Conservation (phyloP, 129 eudicot genomes). For the Centaurea solstitialis region DNA sequence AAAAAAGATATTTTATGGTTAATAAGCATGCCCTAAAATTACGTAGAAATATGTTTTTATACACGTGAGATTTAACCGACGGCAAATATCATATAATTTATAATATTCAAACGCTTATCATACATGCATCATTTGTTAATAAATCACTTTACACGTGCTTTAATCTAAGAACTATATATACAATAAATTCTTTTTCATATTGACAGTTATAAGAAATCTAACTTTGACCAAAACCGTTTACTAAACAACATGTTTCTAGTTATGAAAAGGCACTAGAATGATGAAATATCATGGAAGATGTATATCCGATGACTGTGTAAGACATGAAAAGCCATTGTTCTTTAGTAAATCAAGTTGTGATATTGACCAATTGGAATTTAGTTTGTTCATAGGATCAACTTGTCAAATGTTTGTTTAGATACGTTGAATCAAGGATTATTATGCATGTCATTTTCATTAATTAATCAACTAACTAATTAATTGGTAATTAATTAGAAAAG, state of each 20-base stretch:
- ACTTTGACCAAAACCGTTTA: neutral
- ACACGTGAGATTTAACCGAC: neutral
- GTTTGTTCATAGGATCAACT: conserved; percentile 15
- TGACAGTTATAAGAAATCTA: neutral
- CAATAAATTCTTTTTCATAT: no score
- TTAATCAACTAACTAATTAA: conserved; percentile 9
- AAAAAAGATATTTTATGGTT: neutral
- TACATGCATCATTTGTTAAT: neutral
- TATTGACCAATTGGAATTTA: neutral
- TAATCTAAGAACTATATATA: neutral
- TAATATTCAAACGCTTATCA: neutral
- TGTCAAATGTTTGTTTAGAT: conserved; percentile 1
- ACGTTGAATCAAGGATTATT: conserved; percentile 34
- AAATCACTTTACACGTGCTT: neutral
- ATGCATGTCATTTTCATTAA: conserved; percentile 30
- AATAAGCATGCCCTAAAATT: neutral
- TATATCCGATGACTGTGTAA: conserved; percentile 13
- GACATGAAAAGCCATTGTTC: conserved; percentile 20
- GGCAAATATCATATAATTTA: neutral
- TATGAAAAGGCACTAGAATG: neutral
- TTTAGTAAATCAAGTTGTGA: conserved; percentile 15
- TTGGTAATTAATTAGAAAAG: neutral
- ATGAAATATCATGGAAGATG: neutral
- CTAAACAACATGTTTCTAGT: neutral
- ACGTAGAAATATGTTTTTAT: neutral